A percentile compares a stretch with the other conserved stretches of the same genome.
Conservation (phyloP, 371 early-diverging fungal species). For the Rhizopus stolonifer region DNA sequence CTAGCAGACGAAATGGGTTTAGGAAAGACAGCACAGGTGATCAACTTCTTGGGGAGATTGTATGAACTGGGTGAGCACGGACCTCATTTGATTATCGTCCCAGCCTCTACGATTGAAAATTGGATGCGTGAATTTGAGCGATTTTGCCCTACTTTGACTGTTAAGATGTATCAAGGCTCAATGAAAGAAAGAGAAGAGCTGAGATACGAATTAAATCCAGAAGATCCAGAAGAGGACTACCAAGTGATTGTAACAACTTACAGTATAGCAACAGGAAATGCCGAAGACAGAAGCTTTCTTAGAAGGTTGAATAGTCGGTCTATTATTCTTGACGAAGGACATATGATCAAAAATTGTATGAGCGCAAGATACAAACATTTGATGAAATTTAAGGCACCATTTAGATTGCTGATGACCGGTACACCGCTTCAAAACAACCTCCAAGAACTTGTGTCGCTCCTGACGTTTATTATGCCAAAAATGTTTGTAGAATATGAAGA, state of each 20-base stretch:
- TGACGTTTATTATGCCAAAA: constrained; percentile 92
- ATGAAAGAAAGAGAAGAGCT: constrained; percentile 63
- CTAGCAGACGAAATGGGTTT: constrained; percentile 97
- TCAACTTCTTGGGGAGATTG: constrained; percentile 77
- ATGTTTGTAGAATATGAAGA: constrained; percentile 72
- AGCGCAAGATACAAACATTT: constrained; percentile 81
- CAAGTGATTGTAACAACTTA: constrained; percentile 73
- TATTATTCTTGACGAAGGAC: constrained; percentile 95
- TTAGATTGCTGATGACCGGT: constrained; percentile 77
- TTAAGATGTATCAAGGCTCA: constrained; percentile 73
- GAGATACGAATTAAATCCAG: constrained; percentile 45
- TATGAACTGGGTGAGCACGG: constrained; percentile 59
- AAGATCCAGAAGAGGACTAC: constrained; percentile 25
- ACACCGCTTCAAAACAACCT: constrained; percentile 90
- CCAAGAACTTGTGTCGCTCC: constrained; percentile 75
- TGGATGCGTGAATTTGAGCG: constrained; percentile 86
- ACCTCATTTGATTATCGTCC: constrained; percentile 85
- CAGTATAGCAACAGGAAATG: constrained; percentile 69
- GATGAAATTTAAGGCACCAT: constrained; percentile 56
- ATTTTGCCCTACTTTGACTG: constrained; percentile 70
- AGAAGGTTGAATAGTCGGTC: constrained; percentile 50
- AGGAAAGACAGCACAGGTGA: constrained; percentile 98
- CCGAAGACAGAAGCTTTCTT: constrained; percentile 77
- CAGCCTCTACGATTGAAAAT: constrained; percentile 86
- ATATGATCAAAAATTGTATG: constrained; percentile 86